Percentiles rank a stretch among this genome's conserved stretches.
phyloP scores from a whole-genome alignment of 768 basidiomycete species.

The Cystoderma amianthinum region DNA sequence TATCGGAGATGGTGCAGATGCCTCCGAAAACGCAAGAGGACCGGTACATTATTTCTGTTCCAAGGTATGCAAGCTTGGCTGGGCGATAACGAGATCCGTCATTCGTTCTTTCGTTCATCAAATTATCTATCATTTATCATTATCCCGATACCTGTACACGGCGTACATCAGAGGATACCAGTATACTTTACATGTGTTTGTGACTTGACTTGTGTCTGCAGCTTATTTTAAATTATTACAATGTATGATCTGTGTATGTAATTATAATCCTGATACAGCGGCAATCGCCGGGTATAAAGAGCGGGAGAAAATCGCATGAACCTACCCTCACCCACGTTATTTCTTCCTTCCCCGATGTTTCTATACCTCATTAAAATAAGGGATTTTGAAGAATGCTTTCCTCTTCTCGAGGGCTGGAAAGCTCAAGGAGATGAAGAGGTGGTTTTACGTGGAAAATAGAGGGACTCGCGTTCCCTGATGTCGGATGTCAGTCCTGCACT shows the following conservation, averaged over 20 bases:
- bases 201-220: no score
- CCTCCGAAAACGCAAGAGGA: constrained; percentile 10
- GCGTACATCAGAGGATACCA: neutral
- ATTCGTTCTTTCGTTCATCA: neutral
- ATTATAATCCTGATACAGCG: neutral
- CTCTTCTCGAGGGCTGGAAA: constrained; percentile 14
- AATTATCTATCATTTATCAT: neutral
- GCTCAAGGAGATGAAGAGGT: constrained; percentile 18
- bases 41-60: constrained; percentile 16
- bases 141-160: neutral
- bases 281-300: neutral
- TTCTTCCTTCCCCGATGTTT: constrained; percentile 10
- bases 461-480: constrained; percentile 7
- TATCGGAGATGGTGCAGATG: constrained; percentile 39
- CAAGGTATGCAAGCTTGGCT: constrained; percentile 29
- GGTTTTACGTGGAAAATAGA: constrained; percentile 21
- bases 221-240: no score
- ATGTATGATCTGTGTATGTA: neutral
- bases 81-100: constrained; percentile 25
- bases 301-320: no score
- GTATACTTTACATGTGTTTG: no score
- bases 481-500: constrained; percentile 17
- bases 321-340: constrained; percentile 9
- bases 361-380: constrained; percentile 11
- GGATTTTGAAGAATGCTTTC: constrained; percentile 14